Percentiles rank a stretch among this genome's conserved stretches.
Evolutionary conservation across 345 rosid species (phyloP).

Genomic region (Arabis alpina): DNA sequence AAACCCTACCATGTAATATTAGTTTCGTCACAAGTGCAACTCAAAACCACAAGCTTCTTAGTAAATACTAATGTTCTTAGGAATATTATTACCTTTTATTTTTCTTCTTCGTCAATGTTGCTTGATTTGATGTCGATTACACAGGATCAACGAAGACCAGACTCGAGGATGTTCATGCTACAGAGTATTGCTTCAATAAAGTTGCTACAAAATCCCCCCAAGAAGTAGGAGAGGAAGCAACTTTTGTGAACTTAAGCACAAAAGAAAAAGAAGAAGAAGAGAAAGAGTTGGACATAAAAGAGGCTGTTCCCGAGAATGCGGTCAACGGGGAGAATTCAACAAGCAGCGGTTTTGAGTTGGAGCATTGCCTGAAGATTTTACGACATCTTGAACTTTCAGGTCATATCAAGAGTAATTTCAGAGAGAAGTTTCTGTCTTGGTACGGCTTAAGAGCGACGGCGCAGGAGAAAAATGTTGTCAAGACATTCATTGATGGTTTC

Average conservation of each 20-base stretch:
- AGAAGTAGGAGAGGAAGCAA: too few relatives aligned
- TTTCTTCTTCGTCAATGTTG: neutral
- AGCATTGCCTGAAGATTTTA: slow-evolving; percentile 68
- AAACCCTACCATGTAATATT: too few relatives aligned
- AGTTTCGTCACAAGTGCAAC: too few relatives aligned
- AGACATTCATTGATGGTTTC: slow-evolving; percentile 65
- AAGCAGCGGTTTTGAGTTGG: slow-evolving; percentile 43
- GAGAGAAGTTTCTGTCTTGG: slow-evolving; percentile 92
- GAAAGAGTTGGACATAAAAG: slow-evolving; percentile 29
- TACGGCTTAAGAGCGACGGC: slow-evolving; percentile 75
- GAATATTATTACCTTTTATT: neutral
- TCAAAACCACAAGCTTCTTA: too few relatives aligned
- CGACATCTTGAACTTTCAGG: slow-evolving; percentile 76
- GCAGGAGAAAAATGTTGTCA: slow-evolving; percentile 68
- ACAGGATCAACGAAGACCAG: slow-evolving; percentile 41
- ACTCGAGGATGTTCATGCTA: slow-evolving; percentile 49
- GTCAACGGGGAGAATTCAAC: neutral
- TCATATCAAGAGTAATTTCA: slow-evolving; percentile 67
- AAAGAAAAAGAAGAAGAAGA: slow-evolving; percentile 40
- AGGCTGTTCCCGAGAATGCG: neutral
- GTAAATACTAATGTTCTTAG: neutral
- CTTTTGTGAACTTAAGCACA: too few relatives aligned
- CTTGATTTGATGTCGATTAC: slow-evolving; percentile 1
- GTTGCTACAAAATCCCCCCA: too few relatives aligned
- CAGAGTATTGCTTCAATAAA: too few relatives aligned